phyloP scores from a whole-genome alignment of 495 filamentous ascomycete species.

The Penicillium turbatum region DNA sequence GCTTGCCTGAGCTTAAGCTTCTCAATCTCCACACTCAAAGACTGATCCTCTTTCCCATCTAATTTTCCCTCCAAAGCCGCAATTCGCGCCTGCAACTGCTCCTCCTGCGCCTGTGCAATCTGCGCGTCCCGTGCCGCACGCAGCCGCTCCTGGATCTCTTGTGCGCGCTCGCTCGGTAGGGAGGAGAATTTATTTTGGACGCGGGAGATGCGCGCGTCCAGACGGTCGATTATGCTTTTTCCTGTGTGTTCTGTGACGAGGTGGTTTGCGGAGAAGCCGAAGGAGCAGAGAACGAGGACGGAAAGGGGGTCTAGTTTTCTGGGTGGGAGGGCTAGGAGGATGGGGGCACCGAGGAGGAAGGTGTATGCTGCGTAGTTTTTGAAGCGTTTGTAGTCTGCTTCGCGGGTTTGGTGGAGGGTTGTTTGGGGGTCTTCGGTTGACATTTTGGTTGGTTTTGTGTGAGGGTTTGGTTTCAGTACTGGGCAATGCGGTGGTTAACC shows the following conservation, averaged over 20 bases:
- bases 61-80: slow-evolving; percentile 9
- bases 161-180: slow-evolving; percentile 53
- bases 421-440: slow-evolving; percentile 8
- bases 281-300: slow-evolving; percentile 56
- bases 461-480: too few species aligned
- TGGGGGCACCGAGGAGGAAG: slow-evolving; percentile 63
- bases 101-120: slow-evolving; percentile 12
- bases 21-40: slow-evolving; percentile 34
- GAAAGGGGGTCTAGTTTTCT: slow-evolving; percentile 66
- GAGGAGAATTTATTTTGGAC: slow-evolving; percentile 16
- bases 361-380: slow-evolving; percentile 57
- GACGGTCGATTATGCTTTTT: slow-evolving; percentile 43
- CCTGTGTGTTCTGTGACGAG: slow-evolving; percentile 54
- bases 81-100: slow-evolving; percentile 23
- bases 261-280: slow-evolving; percentile 61
- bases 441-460: slow-evolving; percentile 6
- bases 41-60: slow-evolving; percentile 20
- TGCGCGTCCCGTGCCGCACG: slow-evolving; percentile 35
- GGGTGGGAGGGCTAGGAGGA: slow-evolving; percentile 70
- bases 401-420: slow-evolving; percentile 16
- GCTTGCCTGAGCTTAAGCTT: slow-evolving; percentile 35
- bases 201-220: slow-evolving; percentile 31
- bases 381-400: slow-evolving; percentile 48
- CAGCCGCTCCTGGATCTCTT: slow-evolving; percentile 45
- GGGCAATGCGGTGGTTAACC: too few species aligned